Evolutionary conservation across 169 alveolate genomes (phyloP).

Genomic region (Cryptosporidium ubiquitum): DNA sequence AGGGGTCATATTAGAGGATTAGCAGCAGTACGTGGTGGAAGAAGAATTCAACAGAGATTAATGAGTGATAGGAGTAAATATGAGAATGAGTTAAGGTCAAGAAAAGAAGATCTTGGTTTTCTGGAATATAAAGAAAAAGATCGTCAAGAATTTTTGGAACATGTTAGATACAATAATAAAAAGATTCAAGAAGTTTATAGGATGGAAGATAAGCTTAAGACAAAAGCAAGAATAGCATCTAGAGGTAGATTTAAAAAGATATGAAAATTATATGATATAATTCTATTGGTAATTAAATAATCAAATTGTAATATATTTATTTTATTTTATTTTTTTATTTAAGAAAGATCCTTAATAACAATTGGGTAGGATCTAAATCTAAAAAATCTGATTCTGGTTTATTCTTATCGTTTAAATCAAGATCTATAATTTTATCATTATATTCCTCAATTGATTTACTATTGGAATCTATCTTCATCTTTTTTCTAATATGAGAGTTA

Average conservation of each 20-base stretch:
- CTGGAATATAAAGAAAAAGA: conserved; percentile 41
- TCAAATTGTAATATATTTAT: too few relatives aligned
- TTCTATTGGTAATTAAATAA: too few relatives aligned
- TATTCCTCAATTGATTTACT: not conserved
- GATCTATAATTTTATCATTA: not conserved
- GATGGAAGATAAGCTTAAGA: conserved; percentile 21
- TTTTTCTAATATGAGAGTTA: conserved; percentile 37
- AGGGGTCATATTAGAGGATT: conserved; percentile 47
- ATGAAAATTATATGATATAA: too few relatives aligned
- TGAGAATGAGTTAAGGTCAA: conserved; percentile 37
- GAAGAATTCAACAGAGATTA: conserved; percentile 36
- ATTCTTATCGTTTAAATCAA: not conserved
- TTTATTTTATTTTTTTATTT: too few relatives aligned
- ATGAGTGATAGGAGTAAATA: not conserved
- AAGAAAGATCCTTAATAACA: conserved; percentile 38
- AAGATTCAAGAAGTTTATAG: not conserved
- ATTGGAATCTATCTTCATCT: not conserved
- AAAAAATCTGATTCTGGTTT: not conserved
- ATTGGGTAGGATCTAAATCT: conserved; percentile 27
- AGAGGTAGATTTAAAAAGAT: conserved; percentile 29
- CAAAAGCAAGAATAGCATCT: conserved; percentile 27
- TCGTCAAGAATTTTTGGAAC: not conserved
- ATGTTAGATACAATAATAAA: not conserved
- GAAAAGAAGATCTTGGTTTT: conserved; percentile 23
- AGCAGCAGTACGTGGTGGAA: conserved; percentile 70